Conservation (phyloP, 371 early-diverging fungal species). For the Lichtheimia corymbifera region DNA sequence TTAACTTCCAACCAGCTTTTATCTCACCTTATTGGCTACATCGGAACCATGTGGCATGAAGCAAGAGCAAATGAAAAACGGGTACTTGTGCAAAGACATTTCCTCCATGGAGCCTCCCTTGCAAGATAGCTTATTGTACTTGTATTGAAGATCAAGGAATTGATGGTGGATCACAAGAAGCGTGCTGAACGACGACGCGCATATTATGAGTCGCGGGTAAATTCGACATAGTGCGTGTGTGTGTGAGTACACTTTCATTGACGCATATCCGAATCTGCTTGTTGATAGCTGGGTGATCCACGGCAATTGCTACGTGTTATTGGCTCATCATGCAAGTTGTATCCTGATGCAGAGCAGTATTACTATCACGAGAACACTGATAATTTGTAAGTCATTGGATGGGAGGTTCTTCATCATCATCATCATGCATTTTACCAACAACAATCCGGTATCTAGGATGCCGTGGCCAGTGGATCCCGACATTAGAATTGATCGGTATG, state of each 20-base stretch:
- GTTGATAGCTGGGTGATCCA: conserved; percentile 56
- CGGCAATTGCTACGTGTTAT: conserved; percentile 57
- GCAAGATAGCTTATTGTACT: background rate
- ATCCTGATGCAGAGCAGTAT: conserved; percentile 55
- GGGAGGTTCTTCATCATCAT: too few species aligned
- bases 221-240: background rate
- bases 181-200: conserved; percentile 62
- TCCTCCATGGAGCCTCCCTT: background rate
- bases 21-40: background rate
- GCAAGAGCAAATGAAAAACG: conserved; percentile 49
- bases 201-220: conserved; percentile 60
- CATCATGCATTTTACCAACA: background rate
- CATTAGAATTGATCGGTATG: conserved; percentile 50
- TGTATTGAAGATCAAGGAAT: conserved; percentile 45
- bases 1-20: background rate
- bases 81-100: conserved; percentile 17
- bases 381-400: conserved; percentile 43
- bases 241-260: background rate
- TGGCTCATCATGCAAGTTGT: conserved; percentile 49
- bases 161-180: conserved; percentile 57
- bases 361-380: conserved; percentile 55
- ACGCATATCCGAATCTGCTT: background rate
- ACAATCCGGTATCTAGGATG: conserved; percentile 30
- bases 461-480: conserved; percentile 54
- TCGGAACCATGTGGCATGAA: conserved; percentile 15